Evolutionary conservation across 2,329 filamentous ascomycete genomes (phyloP).

Genomic region (Aureobasidium sp.): DNA sequence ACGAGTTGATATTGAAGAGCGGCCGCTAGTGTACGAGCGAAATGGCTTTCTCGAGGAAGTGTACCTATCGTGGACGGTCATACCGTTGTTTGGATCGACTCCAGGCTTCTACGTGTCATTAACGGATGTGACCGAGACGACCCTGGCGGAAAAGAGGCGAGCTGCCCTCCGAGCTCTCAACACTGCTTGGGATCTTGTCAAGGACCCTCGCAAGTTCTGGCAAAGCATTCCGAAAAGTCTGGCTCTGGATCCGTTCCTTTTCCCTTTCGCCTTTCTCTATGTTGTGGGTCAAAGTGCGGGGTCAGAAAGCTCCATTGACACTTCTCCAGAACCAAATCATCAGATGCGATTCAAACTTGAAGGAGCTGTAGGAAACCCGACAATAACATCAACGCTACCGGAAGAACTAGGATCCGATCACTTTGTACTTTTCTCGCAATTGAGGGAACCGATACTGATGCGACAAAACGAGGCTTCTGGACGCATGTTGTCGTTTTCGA

Average conservation of each 20-base stretch:
- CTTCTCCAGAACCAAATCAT: background rate
- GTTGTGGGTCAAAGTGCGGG: background rate
- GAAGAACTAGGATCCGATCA: background rate
- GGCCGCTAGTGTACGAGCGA: background rate
- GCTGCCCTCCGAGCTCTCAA: conserved; percentile 5
- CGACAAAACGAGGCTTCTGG: background rate
- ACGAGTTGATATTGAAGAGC: background rate
- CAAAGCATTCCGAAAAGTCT: background rate
- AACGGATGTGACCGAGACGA: conserved; percentile 11
- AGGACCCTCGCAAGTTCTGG: conserved; percentile 12
- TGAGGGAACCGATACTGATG: background rate
- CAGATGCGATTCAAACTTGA: background rate
- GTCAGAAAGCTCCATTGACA: background rate
- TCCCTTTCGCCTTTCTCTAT: conserved; percentile 16
- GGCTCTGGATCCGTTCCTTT: conserved; percentile 5
- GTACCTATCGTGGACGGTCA: conserved; percentile 11
- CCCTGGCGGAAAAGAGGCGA: conserved; percentile 8
- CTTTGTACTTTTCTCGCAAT: background rate
- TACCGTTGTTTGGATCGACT: conserved; percentile 1
- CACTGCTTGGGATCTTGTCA: background rate
- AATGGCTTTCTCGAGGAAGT: conserved; percentile 13
- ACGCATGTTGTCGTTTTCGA: background rate
- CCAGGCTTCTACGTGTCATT: conserved; percentile 1
- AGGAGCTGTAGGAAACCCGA: background rate
- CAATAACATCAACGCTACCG: background rate